Conservation (phyloP, 768 basidiomycete species). For the Multifurca ochricompacta region DNA sequence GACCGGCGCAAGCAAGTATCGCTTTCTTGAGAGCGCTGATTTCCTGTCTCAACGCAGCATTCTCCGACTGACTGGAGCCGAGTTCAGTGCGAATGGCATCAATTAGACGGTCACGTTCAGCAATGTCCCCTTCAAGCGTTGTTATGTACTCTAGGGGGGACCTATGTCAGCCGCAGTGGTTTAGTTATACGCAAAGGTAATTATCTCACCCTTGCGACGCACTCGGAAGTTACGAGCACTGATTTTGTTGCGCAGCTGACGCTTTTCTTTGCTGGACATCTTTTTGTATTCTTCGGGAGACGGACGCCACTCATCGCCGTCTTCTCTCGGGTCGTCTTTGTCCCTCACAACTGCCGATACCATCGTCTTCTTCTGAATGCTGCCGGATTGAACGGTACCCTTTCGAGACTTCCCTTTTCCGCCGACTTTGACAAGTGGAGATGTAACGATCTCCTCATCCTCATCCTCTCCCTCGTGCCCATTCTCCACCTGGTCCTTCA, state of each 20-base stretch:
- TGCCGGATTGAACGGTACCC: constrained; percentile 69
- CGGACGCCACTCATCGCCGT: constrained; percentile 78
- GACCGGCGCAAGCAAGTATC: constrained; percentile 58
- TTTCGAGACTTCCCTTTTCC: constrained; percentile 52
- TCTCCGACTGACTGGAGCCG: constrained; percentile 72
- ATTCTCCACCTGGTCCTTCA: constrained; percentile 29
- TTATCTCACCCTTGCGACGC: constrained; percentile 72
- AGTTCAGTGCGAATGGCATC: constrained; percentile 82
- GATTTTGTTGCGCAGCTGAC: constrained; percentile 95
- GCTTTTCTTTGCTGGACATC: constrained; percentile 92
- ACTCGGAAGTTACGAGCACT: constrained; percentile 91
- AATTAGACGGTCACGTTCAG: constrained; percentile 85
- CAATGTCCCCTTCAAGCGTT: constrained; percentile 89
- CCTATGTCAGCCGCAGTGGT: neutral
- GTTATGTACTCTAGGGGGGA: constrained; percentile 74
- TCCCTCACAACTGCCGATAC: constrained; percentile 32
- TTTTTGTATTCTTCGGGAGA: constrained; percentile 92
- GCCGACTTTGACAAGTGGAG: constrained; percentile 27
- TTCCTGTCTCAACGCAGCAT: constrained; percentile 72
- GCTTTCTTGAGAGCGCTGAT: constrained; percentile 66
- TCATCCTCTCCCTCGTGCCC: constrained; percentile 31
- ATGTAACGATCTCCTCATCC: constrained; percentile 20
- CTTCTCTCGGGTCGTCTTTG: constrained; percentile 40
- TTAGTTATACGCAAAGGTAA: neutral
- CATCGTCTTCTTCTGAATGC: constrained; percentile 53